Conservation (phyloP, 352 stramenopile genomes). For the Phytophthora constricta region DNA sequence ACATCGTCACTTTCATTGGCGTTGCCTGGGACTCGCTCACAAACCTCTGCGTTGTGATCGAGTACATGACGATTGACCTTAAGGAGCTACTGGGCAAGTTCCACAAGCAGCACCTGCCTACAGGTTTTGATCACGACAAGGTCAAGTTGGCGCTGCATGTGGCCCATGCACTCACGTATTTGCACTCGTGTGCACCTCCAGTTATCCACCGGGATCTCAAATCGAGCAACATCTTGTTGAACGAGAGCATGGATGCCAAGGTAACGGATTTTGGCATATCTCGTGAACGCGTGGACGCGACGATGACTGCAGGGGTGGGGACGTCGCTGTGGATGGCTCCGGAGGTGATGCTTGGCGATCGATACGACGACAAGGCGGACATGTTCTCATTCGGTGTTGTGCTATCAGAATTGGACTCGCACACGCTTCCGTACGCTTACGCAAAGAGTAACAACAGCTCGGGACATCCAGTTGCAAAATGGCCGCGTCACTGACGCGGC, state of each 20-base stretch:
- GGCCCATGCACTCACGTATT: slow-evolving; percentile 39
- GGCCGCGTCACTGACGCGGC: slow-evolving; percentile 36
- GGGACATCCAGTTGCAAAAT: no score
- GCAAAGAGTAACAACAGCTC: slow-evolving; percentile 27
- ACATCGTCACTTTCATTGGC: slow-evolving; percentile 53
- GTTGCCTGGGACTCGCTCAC: slow-evolving; percentile 53
- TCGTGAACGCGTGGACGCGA: slow-evolving; percentile 30
- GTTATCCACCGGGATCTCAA: slow-evolving; percentile 35
- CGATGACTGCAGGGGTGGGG: slow-evolving; percentile 38
- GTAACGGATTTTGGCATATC: slow-evolving; percentile 40
- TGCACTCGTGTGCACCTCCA: slow-evolving; percentile 37
- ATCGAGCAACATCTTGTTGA: slow-evolving; percentile 36
- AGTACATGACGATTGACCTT: slow-evolving; percentile 54
- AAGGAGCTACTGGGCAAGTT: slow-evolving; percentile 36
- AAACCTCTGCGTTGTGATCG: slow-evolving; percentile 46
- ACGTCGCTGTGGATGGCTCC: slow-evolving; percentile 47
- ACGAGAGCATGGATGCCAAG: slow-evolving; percentile 30
- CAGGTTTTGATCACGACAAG: slow-evolving; percentile 37
- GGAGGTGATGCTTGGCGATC: slow-evolving; percentile 39
- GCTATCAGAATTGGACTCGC: slow-evolving; percentile 39
- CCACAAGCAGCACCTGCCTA: slow-evolving; percentile 25
- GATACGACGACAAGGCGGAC: slow-evolving; percentile 47
- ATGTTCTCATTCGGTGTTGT: slow-evolving; percentile 50
- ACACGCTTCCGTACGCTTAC: slow-evolving; percentile 32
- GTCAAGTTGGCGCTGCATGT: slow-evolving; percentile 34